Evolutionary conservation across 2,329 filamentous ascomycete genomes (phyloP), one percentile per base, ranked within the genome.

Genomic region (Aspergillus intermedius): DNA sequence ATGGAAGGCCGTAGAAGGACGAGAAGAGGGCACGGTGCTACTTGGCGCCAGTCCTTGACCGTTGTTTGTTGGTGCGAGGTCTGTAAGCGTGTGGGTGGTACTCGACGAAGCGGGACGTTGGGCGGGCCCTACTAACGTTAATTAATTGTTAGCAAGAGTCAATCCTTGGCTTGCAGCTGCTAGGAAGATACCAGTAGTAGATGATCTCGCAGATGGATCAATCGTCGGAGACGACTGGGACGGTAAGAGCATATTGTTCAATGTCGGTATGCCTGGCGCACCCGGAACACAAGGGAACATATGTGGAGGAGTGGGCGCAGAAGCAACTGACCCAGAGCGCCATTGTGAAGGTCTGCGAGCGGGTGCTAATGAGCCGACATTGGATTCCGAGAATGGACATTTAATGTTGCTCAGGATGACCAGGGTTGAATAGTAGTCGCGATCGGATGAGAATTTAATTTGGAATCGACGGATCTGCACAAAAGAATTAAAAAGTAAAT

Each of bases 381-480:
- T 64, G 12, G 70, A 64, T 47, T 74, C 71, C 8, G 66, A 68
- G 32, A 73, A 64, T n/a, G 69, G 71, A 50, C 73, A 74, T 32
- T 69, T 66, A 35, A 68, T 66, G 39, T 67, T 62, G 23, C 65
- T 65, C 2, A 75, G 56, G n/a, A 73, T 63, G 5, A 68, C 61
- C 39, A 75, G 56, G 2, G 67, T 67, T 17, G 64, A 64, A 44
- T 68, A 69, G 51, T 68, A 75, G 48, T 75, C 70, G 19, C 59
- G 57, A 37, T 69, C 64, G 1, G 59, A 63, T 1, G 57, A 55
- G 46, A 74, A 74, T 47, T 72, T 74, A 49, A 75, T 60, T 48
- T 75, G 73, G 17, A 75, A 73, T 6, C 73, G 68, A 23, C 70
- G 68, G 15, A 69, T 58, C 73, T 75, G 49, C 10, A 10, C 5